Evolutionary conservation across 2,329 filamentous ascomycete genomes (phyloP).

Genomic region (Laburnicola sp.): DNA sequence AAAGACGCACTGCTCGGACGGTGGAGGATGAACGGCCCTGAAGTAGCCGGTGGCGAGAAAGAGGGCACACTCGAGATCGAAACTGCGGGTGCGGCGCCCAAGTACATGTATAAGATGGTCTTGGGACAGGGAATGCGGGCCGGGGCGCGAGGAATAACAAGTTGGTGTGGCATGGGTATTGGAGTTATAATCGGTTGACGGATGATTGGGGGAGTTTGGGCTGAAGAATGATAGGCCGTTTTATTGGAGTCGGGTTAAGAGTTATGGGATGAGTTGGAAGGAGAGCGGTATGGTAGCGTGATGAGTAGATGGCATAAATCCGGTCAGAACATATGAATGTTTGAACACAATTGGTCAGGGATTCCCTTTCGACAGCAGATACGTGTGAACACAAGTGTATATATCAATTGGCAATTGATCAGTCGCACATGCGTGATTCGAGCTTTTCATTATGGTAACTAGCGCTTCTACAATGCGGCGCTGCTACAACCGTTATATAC

Average conservation of each 20-base stretch:
- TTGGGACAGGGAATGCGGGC: slow-evolving; percentile 67
- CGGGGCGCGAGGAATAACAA: slow-evolving; percentile 75
- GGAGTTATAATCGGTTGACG: slow-evolving; percentile 85
- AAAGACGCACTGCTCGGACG: slow-evolving; percentile 67
- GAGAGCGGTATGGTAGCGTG: slow-evolving; percentile 19
- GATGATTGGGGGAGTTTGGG: slow-evolving; percentile 87
- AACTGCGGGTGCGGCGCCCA: slow-evolving; percentile 76
- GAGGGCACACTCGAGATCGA: slow-evolving; percentile 68
- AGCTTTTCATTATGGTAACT: slow-evolving; percentile 35
- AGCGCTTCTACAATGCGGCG: slow-evolving; percentile 20
- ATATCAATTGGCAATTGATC: neutral
- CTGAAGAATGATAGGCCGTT: slow-evolving; percentile 64
- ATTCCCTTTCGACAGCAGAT: neutral
- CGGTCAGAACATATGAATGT: neutral
- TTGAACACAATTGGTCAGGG: neutral
- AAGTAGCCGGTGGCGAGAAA: slow-evolving; percentile 19
- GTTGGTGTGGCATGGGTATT: slow-evolving; percentile 84
- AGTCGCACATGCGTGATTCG: slow-evolving; percentile 6
- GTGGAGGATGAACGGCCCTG: slow-evolving; percentile 63
- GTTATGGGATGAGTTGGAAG: slow-evolving; percentile 53
- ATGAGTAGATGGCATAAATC: neutral
- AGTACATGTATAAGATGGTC: slow-evolving; percentile 86
- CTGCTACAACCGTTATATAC: slow-evolving; percentile 28
- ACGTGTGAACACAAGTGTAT: too few species aligned
- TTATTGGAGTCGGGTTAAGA: slow-evolving; percentile 65